These are phyloP conservation scores for Monosporozyma solicola DNA, from an alignment of 805 yeast genomes.

Conservation along the genomic window DNA sequence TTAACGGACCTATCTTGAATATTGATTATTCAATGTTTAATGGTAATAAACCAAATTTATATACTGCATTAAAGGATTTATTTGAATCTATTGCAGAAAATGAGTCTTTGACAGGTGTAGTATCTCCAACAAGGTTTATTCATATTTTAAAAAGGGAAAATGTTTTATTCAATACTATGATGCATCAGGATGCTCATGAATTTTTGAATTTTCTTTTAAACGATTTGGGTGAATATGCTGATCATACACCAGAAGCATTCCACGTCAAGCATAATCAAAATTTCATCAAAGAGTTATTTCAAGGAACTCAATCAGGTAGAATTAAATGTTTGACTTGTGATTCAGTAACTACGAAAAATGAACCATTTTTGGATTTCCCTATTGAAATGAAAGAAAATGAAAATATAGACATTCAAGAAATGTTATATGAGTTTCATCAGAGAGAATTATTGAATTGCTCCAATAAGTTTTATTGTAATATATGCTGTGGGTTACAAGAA, in stretches of 20 bases:
- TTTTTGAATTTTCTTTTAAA: constrained; percentile 81
- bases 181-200: constrained; percentile 99
- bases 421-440: constrained; percentile 46
- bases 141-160: constrained; percentile 73
- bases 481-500: constrained; percentile 83
- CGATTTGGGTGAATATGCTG: constrained; percentile 47
- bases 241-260: neutral
- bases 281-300: constrained; percentile 64
- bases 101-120: constrained; percentile 63
- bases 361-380: constrained; percentile 76
- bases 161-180: constrained; percentile 74
- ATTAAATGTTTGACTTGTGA: constrained; percentile 91
- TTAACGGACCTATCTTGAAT: constrained; percentile 75
- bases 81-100: constrained; percentile 77
- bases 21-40: constrained; percentile 49
- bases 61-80: constrained; percentile 67
- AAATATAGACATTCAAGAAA: constrained; percentile 55
- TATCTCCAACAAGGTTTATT: constrained; percentile 69
- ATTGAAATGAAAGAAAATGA: constrained; percentile 76
- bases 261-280: constrained; percentile 20
- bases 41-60: constrained; percentile 35
- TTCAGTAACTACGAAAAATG: constrained; percentile 69
- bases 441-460: constrained; percentile 77
- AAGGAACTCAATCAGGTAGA: constrained; percentile 78
- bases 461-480: constrained; percentile 88